phyloP scores from a whole-genome alignment of 768 basidiomycete species.

The Pleurotus pulmonarius region DNA sequence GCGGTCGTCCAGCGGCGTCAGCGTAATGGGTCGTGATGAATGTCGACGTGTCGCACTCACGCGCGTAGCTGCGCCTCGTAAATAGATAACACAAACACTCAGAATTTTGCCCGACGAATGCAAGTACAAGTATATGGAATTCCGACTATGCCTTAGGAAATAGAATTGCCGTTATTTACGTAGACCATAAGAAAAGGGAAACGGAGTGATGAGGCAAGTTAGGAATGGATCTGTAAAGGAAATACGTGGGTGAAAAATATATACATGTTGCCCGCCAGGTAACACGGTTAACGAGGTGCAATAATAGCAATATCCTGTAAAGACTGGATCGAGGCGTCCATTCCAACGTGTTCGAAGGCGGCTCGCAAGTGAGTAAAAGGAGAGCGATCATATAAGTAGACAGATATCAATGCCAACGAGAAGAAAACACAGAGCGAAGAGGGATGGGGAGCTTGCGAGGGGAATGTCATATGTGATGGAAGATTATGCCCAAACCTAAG shows the following conservation, averaged over 20 bases:
- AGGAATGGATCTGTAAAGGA: conserved; percentile 30
- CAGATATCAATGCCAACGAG: conserved; percentile 26
- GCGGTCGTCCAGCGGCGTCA: too few species aligned
- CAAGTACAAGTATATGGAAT: conserved; percentile 7
- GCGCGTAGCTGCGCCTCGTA: neutral
- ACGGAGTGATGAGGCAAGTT: conserved; percentile 32
- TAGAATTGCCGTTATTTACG: conserved; percentile 47
- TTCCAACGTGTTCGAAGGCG: conserved; percentile 28
- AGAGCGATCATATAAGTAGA: conserved; percentile 41
- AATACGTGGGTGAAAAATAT: conserved; percentile 20
- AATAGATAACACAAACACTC: conserved; percentile 12
- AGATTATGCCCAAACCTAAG: conserved; percentile 81
- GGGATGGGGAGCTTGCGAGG: conserved; percentile 19
- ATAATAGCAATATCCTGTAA: conserved; percentile 36
- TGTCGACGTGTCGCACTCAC: conserved; percentile 1
- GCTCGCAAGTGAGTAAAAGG: conserved; percentile 56
- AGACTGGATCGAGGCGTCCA: conserved; percentile 59
- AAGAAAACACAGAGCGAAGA: conserved; percentile 16
- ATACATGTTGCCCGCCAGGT: conserved; percentile 12
- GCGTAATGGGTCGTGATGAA: neutral
- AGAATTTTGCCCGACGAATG: neutral
- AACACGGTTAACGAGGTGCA: conserved; percentile 11
- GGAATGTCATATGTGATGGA: conserved; percentile 13
- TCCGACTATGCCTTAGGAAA: conserved; percentile 10
- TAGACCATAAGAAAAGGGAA: conserved; percentile 27